These are phyloP conservation scores for Begonia fuchsioides DNA, from an alignment of 306 rosid species.

Conservation along the genomic window DNA sequence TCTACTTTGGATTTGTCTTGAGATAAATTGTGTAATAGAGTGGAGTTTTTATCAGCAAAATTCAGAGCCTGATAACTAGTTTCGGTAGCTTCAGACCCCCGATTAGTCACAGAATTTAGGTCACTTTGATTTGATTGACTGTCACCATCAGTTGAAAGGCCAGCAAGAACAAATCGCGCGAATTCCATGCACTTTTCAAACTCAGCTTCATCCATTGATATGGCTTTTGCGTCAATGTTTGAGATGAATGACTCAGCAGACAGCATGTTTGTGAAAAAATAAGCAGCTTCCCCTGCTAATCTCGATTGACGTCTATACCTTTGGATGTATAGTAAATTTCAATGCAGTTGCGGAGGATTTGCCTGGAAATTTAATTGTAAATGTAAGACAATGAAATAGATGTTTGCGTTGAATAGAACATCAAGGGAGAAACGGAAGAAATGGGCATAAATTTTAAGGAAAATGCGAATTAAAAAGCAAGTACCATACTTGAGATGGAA, in stretches of 20 bases:
- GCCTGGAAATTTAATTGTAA: slow-evolving; percentile 45
- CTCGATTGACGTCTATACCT: slow-evolving; percentile 78
- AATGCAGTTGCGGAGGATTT: slow-evolving; percentile 91
- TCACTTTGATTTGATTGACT: slow-evolving; percentile 31
- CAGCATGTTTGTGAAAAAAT: slow-evolving; percentile 86
- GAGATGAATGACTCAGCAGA: slow-evolving; percentile 89
- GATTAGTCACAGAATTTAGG: slow-evolving; percentile 23
- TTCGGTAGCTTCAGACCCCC: slow-evolving; percentile 21
- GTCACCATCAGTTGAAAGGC: slow-evolving; percentile 48
- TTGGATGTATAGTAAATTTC: slow-evolving; percentile 80
- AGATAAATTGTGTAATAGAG: slow-evolving; percentile 23
- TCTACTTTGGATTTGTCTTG: slow-evolving; percentile 25
- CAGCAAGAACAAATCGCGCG: slow-evolving; percentile 75
- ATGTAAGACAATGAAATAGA: not conserved
- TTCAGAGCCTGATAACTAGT: slow-evolving; percentile 22
- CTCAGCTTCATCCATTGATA: slow-evolving; percentile 86
- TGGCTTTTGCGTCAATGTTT: slow-evolving; percentile 78
- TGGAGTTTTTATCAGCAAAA: slow-evolving; percentile 20
- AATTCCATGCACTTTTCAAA: slow-evolving; percentile 79
- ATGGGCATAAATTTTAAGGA: too few relatives aligned
- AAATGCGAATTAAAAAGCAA: too few relatives aligned
- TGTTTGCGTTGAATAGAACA: too few relatives aligned
- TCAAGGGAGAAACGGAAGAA: too few relatives aligned
- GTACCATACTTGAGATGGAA: too few relatives aligned
- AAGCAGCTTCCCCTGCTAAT: slow-evolving; percentile 70